Conservation (phyloP, 2,329 filamentous ascomycete species). For the Gnomoniopsis smithogilvyi region DNA sequence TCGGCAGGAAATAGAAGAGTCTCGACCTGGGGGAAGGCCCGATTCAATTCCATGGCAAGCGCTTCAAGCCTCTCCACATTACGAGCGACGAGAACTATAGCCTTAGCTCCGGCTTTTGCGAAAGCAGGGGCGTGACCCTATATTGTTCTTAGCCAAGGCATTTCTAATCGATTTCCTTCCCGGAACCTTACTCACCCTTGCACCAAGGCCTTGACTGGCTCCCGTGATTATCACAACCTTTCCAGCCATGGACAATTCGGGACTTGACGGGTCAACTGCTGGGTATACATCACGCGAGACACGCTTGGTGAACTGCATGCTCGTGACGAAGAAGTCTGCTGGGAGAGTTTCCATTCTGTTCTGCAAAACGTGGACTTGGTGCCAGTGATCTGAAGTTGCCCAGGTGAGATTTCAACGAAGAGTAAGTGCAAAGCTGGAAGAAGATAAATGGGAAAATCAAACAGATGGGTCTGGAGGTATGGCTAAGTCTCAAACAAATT, state of each 20-base stretch:
- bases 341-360: neutral
- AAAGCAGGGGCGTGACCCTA: neutral
- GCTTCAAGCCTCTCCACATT: neutral
- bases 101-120: neutral
- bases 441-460: no score
- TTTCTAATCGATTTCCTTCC: neutral
- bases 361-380: neutral
- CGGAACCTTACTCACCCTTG: neutral
- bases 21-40: neutral
- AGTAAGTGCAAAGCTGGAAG: no score
- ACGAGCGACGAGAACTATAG: neutral
- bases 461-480: no score
- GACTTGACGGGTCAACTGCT: neutral
- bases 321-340: neutral
- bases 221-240: neutral
- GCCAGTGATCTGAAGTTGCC: no score
- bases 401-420: no score
- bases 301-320: neutral
- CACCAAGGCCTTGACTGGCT: neutral
- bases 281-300: neutral
- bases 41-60: neutral
- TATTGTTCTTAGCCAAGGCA: neutral
- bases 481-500: no score
- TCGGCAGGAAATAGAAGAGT: neutral
- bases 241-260: neutral